Evolutionary conservation across 2,329 filamentous ascomycete species (phyloP).

Genomic region (Ceratocystis smalleyi): DNA sequence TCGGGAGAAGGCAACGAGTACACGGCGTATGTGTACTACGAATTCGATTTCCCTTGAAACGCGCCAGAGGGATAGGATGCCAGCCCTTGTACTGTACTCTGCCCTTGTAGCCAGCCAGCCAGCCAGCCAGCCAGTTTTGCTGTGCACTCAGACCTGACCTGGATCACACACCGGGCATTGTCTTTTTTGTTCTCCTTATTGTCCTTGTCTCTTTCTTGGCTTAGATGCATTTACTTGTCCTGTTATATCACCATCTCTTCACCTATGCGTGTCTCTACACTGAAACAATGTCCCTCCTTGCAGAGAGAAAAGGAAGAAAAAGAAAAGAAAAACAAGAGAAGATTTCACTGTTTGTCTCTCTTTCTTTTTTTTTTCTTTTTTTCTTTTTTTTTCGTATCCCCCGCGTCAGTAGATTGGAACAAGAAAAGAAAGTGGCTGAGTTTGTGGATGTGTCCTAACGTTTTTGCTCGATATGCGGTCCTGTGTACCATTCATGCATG

Average conservation of each 20-base stretch:
- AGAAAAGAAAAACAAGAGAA: background rate
- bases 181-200: background rate
- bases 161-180: background rate
- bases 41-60: constrained; percentile 56
- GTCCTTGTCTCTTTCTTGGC: background rate
- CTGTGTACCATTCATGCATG: background rate
- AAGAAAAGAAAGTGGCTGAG: background rate
- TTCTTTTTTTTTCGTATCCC: background rate
- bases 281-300: background rate
- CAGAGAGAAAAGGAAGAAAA: background rate
- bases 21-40: constrained; percentile 93
- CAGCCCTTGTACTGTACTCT: background rate
- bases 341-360: no score
- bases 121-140: background rate
- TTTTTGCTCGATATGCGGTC: background rate
- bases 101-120: background rate
- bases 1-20: constrained; percentile 67
- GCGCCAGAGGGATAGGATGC: background rate
- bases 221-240: background rate
- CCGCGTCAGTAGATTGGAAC: background rate
- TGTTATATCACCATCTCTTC: background rate
- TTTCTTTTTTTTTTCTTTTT: background rate
- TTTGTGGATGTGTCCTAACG: background rate
- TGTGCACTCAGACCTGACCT: background rate
- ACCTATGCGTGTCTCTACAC: background rate